Evolutionary conservation across 495 filamentous ascomycete species (phyloP), one percentile per base, ranked within the genome.

Genomic region (Hypomontagnella submonticulosa): DNA sequence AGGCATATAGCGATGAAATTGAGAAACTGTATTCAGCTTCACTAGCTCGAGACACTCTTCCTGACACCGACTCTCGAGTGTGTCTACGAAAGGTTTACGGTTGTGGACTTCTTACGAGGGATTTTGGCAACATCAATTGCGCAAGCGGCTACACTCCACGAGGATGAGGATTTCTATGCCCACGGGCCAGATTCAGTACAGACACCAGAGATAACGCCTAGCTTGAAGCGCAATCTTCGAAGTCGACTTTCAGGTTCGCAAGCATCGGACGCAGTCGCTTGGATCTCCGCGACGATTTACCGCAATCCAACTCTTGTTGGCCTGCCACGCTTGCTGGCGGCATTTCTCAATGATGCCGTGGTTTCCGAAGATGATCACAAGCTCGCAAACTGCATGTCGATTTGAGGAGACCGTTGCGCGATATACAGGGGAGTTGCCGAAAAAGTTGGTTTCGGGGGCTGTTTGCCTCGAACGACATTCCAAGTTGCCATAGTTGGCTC

Each of bases 401-500:
- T 13, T 32, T 6, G 43, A 49, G 12, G 43, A 58, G 4, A 41
- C 19, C 6, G 43, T 58, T 0, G 33, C 43, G 5, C 10, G 16
- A 2, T 48, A 48, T 12, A 8, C 16, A 4, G 20, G 5, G 13
- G 3, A 6, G 30, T 11, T 48, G 7, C 44, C 44, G 10, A n/a
- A 15, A 20, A 48, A 32, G 23, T 12, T 20, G 15, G 4, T 10
- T 19, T 15, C 7, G 42, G 5, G 4, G 30, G 44, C 19, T 23
- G 12, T 10, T 30, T 20, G 12, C 19, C 10, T 30, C 16, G 11
- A 30, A 16, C 4, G 20, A 27, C 36, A 10, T 23, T 16, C 13
- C 62, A 72, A 2, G 64, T 80, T n/a, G 68, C 80, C 37, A 47
- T 83, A 5, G 80, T 80, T 0, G 80, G 82, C 33, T 76, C 78